A percentile compares a stretch with the other conserved stretches of the same genome.
These are phyloP conservation scores for Leonotis leonurus DNA, from an alignment of 257 asterid genomes.

Conservation along the genomic window DNA sequence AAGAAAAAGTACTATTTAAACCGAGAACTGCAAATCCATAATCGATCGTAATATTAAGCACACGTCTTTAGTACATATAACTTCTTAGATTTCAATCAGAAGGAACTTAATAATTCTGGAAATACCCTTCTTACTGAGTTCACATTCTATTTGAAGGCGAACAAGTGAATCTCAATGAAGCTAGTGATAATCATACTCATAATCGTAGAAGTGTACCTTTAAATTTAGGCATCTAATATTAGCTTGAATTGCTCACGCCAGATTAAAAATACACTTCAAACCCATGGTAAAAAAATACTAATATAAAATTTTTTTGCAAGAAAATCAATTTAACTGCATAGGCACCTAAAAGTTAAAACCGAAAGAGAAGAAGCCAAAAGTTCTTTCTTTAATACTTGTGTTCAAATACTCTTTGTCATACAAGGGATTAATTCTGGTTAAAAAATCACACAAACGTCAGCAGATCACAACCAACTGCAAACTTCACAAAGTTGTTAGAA, in stretches of 20 bases:
- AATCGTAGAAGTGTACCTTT: too few relatives aligned
- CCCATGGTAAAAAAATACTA: too few relatives aligned
- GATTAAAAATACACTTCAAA: background rate
- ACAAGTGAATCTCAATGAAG: background rate
- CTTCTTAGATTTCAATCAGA: too few relatives aligned
- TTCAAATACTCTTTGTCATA: background rate
- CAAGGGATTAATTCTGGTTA: too few relatives aligned
- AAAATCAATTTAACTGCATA: background rate
- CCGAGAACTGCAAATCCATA: background rate
- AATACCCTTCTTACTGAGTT: background rate
- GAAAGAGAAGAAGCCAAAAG: background rate
- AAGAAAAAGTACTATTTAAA: background rate
- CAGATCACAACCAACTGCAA: background rate
- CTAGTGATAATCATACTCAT: too few relatives aligned
- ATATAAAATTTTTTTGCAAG: too few relatives aligned
- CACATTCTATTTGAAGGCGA: background rate
- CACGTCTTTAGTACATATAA: too few relatives aligned
- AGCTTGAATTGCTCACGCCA: too few relatives aligned
- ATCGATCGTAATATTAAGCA: too few relatives aligned
- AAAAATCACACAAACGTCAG: background rate
- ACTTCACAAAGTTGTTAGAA: background rate
- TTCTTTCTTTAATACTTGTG: background rate
- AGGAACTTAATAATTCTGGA: too few relatives aligned
- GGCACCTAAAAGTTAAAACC: too few relatives aligned
- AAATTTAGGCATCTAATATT: too few relatives aligned